A percentile compares a stretch with the other conserved stretches of the same genome.
Evolutionary conservation across 2,329 filamentous ascomycete genomes (phyloP).

Genomic region (Fusarium nanum): DNA sequence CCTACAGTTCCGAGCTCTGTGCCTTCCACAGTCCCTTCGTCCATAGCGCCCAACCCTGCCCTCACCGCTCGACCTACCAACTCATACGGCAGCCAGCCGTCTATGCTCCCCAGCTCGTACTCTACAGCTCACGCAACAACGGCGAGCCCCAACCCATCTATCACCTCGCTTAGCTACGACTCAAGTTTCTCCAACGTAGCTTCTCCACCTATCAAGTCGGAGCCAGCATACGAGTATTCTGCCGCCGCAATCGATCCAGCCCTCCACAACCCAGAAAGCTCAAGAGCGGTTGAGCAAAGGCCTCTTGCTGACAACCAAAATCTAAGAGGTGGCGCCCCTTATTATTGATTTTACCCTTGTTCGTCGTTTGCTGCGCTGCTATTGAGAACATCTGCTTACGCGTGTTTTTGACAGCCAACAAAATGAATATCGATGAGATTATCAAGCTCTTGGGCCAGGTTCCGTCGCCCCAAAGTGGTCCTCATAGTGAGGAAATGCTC

Average conservation of each 20-base stretch:
- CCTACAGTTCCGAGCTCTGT: slow-evolving; percentile 50
- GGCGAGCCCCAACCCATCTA: slow-evolving; percentile 49
- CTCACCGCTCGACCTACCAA: slow-evolving; percentile 49
- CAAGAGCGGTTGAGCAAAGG: slow-evolving; percentile 47
- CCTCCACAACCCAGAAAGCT: slow-evolving; percentile 58
- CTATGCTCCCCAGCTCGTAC: slow-evolving; percentile 59
- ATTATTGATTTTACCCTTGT: slow-evolving; percentile 50
- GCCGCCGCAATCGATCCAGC: slow-evolving; percentile 73
- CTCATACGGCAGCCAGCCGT: slow-evolving; percentile 60
- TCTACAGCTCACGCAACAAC: slow-evolving; percentile 50
- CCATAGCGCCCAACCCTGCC: slow-evolving; percentile 41
- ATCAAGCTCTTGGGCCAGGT: slow-evolving; percentile 71
- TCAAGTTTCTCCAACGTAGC: slow-evolving; percentile 50
- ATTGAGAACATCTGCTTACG: slow-evolving; percentile 49
- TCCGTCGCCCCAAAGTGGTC: slow-evolving; percentile 65
- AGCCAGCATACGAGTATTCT: slow-evolving; percentile 65
- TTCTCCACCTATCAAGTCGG: slow-evolving; percentile 52
- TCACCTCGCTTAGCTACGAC: slow-evolving; percentile 50
- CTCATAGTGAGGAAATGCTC: slow-evolving; percentile 63
- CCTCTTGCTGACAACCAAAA: slow-evolving; percentile 51
- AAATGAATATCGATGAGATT: slow-evolving; percentile 79
- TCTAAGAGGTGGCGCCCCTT: slow-evolving; percentile 64
- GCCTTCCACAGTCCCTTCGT: slow-evolving; percentile 44
- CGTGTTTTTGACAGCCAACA: slow-evolving; percentile 52
- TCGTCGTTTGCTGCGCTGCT: slow-evolving; percentile 46